Base-by-base conservation (phyloP, 1,284 basidiomycete species). In the Hemileia vastatrix region DNA sequence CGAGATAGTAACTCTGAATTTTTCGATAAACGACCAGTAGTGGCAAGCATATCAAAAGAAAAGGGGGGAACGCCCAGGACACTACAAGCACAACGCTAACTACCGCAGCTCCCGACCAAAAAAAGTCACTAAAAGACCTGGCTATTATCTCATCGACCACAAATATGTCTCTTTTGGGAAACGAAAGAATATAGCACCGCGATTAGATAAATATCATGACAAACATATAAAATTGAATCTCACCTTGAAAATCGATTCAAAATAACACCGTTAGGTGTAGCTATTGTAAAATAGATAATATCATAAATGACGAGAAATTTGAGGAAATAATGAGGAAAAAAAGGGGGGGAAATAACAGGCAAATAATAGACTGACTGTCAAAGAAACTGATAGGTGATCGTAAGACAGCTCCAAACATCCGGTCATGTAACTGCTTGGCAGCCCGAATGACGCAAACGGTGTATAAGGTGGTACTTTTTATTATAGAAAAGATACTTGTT, bases 311-410 rank as follows among this genome's bases (percentile, higher is more conserved):
- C 1, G n/a, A 3, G 13, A 21, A 59, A 40, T 1, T 4, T 6
- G 23, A 51, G 15, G 58, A 40, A 11, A 31, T 19, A 11, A 18
- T 4, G 27, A 27, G 31, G 45, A 4, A 33, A 33, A 15, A 47
- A 40, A 5, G 24, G n/a, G 54, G 0, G 61, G 6, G 45, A 57
- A 5, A 18, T 47, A 67, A 78, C 56, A 68, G 86, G 85, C 85
- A 80, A 70, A 88, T 87, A 21, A 83, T 85, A 1, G 89, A 88
- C 0, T 88, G 91, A 60, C 83, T 77, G 76, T 92, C 90, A 71
- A 94, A 95, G 79, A 90, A 95, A 67, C 83, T 84, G 70, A 94
- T 78, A 0, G 91, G 90, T 1, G 88, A 86, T 45, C 82, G 82
- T 79, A 95, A 84, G 24, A 95, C 81, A 0, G 88, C 82, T 31